Evolutionary conservation across 148 eudicot species (phyloP).

Genomic region (Polygonum aviculare): DNA sequence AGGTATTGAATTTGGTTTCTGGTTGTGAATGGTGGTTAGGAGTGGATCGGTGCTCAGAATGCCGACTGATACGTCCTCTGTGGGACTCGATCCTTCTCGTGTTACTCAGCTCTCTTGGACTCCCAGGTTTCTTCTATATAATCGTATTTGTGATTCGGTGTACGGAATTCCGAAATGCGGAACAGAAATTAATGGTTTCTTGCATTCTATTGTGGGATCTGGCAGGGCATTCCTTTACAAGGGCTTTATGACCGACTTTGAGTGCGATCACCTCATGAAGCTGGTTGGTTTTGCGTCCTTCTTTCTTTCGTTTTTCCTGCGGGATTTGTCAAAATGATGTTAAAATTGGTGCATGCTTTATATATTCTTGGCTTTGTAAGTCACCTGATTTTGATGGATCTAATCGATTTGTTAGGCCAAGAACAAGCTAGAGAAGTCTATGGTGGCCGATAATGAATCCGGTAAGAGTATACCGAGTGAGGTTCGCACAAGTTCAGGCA

Average conservation of each 20-base stretch:
- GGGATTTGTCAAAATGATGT: background rate
- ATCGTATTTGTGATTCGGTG: background rate
- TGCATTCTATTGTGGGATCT: background rate
- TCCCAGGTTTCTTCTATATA: slow-evolving; percentile 59
- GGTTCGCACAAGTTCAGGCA: slow-evolving; percentile 84
- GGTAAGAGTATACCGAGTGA: slow-evolving; percentile 68
- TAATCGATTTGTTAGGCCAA: slow-evolving; percentile 44
- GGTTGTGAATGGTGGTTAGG: background rate
- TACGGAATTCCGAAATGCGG: background rate
- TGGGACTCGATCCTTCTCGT: slow-evolving; percentile 64
- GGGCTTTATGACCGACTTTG: slow-evolving; percentile 58
- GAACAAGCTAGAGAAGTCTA: slow-evolving; percentile 75
- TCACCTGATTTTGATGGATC: background rate
- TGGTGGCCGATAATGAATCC: slow-evolving; percentile 86
- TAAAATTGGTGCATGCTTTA: background rate
- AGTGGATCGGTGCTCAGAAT: slow-evolving; percentile 40
- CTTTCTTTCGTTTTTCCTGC: background rate
- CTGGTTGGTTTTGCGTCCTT: slow-evolving; percentile 38
- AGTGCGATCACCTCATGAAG: slow-evolving; percentile 83
- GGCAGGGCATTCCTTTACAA: slow-evolving; percentile 75
- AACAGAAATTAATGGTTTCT: background rate
- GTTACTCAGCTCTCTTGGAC: slow-evolving; percentile 81
- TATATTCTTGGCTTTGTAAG: background rate
- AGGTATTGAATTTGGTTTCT: background rate
- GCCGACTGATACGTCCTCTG: slow-evolving; percentile 31